Evolutionary conservation across 2,329 filamentous ascomycete species (phyloP), one percentile per base, ranked within the genome.

Genomic region (Colletotrichum falcatum): DNA sequence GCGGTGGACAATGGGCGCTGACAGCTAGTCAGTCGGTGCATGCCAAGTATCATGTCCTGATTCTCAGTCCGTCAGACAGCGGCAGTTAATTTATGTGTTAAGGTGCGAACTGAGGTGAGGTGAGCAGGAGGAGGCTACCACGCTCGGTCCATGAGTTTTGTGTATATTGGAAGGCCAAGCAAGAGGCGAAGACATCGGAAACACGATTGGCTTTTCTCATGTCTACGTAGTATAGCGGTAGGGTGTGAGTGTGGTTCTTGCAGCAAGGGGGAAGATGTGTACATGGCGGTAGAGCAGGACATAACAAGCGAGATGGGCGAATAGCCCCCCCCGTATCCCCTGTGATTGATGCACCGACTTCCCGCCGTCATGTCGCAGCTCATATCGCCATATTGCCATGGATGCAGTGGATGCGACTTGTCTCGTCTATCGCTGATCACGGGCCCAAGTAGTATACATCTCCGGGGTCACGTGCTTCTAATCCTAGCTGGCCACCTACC

Each of bases 61-160:
- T 42, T 30, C 23, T 30, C n/a, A 16, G 16, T 3, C 23, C 39
- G 59, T n/a, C 23, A 26, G 59, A 35, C 44, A 51, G 59, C 12
- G 46, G 33, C 7, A 53, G 46, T 61, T 39, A 14, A 42, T 53
- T 61, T 46, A 61, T 51, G 35, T 33, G 59, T 53, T 26, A 49
- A 51, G 59, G n/a, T 8, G 12, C 9, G n/a, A 1, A 28, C n/a
- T 20, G 30, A 2, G 18, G 16, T 3, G 28, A 48, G n/a, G 30
- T 33, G 8, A 8, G 12, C 39, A 23, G 26, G 46, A 12, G n/a
- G n/a, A n/a, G n/a, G n/a, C n/a, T n/a, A n/a, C n/a, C n/a, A 28
- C 14, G 16, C 48, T 51, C 16, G 48, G 8, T 28, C 16, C 26
- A 20, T 4, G 48, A 28, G 48, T 49, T 49, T 18, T 26, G 16